phyloP scores from a whole-genome alignment of 2,329 filamentous ascomycete genomes.

The Xylaria digitata region DNA sequence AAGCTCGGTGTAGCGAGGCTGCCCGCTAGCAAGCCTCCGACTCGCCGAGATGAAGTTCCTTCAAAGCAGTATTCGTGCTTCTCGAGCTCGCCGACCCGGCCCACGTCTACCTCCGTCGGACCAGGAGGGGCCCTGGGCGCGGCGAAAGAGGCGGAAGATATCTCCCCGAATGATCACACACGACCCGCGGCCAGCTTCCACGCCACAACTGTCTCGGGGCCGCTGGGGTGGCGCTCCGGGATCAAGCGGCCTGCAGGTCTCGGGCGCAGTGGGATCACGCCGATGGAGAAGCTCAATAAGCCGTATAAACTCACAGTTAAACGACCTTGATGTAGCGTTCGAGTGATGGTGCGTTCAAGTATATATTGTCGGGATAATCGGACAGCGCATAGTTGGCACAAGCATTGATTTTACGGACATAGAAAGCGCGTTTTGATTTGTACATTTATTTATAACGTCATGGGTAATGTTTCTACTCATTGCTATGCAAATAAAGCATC shows the following conservation, averaged over 20 bases:
- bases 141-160: constrained; percentile 26
- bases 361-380: background rate
- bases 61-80: constrained; percentile 65
- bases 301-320: constrained; percentile 69
- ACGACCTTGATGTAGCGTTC: constrained; percentile 45
- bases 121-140: constrained; percentile 6
- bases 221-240: constrained; percentile 48
- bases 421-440: constrained; percentile 12
- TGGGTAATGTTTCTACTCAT: constrained; percentile 1
- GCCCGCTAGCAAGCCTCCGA: constrained; percentile 50
- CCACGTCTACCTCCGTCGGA: background rate
- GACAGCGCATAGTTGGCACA: background rate
- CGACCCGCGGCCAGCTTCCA: constrained; percentile 62
- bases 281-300: constrained; percentile 63
- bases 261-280: constrained; percentile 56
- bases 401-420: background rate
- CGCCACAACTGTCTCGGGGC: constrained; percentile 60
- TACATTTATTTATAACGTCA: constrained; percentile 11
- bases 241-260: constrained; percentile 60
- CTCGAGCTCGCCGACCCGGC: constrained; percentile 64
- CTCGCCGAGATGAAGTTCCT: constrained; percentile 30
- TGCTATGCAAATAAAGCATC: constrained; percentile 17
- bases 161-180: constrained; percentile 50
- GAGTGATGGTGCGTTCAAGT: background rate
- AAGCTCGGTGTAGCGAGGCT: constrained; percentile 56